Evolutionary conservation across 2,329 filamentous ascomycete species (phyloP).

Genomic region (Elsinoe arachidis): DNA sequence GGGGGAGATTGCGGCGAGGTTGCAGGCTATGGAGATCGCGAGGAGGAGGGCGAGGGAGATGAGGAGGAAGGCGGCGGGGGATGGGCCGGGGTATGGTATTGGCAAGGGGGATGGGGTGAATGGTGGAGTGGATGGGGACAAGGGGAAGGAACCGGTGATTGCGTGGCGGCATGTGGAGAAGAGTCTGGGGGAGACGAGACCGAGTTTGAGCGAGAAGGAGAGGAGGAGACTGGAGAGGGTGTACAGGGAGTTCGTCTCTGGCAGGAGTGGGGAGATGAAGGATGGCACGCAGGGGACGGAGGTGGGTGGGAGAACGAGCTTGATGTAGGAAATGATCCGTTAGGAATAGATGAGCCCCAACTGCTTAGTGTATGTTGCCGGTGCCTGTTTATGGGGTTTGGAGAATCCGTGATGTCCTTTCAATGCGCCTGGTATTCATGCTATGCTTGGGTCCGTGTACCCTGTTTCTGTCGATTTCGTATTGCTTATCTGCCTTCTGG

Average conservation of each 20-base stretch:
- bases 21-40: slow-evolving; percentile 67
- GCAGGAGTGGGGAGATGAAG: slow-evolving; percentile 88
- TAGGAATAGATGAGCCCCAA: neutral
- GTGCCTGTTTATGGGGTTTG: neutral
- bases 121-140: slow-evolving; percentile 17
- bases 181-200: slow-evolving; percentile 65
- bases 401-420: neutral
- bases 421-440: neutral
- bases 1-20: slow-evolving; percentile 69
- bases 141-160: slow-evolving; percentile 64
- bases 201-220: slow-evolving; percentile 76
- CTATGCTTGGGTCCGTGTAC: neutral
- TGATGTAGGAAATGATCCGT: slow-evolving; percentile 56
- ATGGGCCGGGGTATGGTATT: no score
- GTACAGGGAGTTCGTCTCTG: slow-evolving; percentile 87
- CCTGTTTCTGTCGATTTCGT: neutral
- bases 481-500: slow-evolving; percentile 27
- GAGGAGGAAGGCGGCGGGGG: slow-evolving; percentile 27
- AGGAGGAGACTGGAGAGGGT: slow-evolving; percentile 65
- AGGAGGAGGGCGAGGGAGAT: slow-evolving; percentile 54
- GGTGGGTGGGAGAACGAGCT: slow-evolving; percentile 80
- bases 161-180: slow-evolving; percentile 74
- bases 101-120: neutral
- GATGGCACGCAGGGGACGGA: slow-evolving; percentile 87
- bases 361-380: neutral